phyloP scores from a whole-genome alignment of 345 rosid species.

The Populus pruinosa region DNA sequence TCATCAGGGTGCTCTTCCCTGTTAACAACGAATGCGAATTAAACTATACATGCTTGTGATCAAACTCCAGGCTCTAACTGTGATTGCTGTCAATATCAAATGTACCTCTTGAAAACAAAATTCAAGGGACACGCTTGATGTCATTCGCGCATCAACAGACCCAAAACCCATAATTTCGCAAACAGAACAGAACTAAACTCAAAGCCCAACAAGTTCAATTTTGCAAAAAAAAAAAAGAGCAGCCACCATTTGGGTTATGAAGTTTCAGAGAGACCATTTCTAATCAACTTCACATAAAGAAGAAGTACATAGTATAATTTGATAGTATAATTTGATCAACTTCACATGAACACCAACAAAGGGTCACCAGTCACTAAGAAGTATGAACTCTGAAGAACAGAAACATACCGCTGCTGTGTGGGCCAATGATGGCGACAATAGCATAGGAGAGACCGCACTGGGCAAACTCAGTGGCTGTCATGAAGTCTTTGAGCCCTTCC shows the following conservation, averaged over 20 bases:
- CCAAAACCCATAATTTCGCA: no score
- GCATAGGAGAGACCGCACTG: conserved; percentile 68
- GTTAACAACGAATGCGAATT: not conserved
- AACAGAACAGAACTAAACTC: no score
- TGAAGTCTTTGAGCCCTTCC: conserved; percentile 52
- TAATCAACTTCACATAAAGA: not conserved
- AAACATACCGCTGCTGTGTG: conserved; percentile 67
- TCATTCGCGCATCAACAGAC: no score
- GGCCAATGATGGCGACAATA: conserved; percentile 80
- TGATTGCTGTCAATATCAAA: no score
- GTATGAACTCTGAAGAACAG: not conserved
- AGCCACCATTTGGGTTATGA: no score
- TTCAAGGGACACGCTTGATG: no score
- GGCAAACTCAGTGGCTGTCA: conserved; percentile 41
- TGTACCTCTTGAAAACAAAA: no score
- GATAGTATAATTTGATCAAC: not conserved
- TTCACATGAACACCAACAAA: not conserved
- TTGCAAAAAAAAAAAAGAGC: no score
- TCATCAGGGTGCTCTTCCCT: not conserved
- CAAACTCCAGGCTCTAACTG: no score
- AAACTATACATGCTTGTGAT: not conserved
- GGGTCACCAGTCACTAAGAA: not conserved
- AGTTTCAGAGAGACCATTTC: no score
- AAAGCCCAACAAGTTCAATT: no score
- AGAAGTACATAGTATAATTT: not conserved